These are phyloP conservation scores for Huntiella decipiens DNA, from an alignment of 2,329 filamentous ascomycete genomes.

Conservation along the genomic window DNA sequence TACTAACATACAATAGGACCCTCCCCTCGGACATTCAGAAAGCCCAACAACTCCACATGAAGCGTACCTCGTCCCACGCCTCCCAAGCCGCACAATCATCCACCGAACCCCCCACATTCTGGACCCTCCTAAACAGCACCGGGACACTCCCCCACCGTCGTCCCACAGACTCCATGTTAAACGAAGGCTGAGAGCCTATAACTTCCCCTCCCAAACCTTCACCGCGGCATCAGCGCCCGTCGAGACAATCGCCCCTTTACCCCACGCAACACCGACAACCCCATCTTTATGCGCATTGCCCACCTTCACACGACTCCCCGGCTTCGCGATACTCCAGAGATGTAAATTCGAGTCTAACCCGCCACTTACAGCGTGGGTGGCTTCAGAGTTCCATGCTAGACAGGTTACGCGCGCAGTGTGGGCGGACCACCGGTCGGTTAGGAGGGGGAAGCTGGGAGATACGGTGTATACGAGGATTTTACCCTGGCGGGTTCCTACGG, in stretches of 20 bases:
- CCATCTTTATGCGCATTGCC: conserved; percentile 91
- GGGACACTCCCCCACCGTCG: no score
- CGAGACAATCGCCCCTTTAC: conserved; percentile 50
- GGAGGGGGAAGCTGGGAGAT: conserved; percentile 38
- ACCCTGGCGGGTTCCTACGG: conserved; percentile 64
- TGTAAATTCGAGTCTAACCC: conserved; percentile 81
- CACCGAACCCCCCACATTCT: neutral
- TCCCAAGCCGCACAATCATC: neutral
- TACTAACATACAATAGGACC: neutral
- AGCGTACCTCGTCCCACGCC: neutral
- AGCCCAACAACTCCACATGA: neutral
- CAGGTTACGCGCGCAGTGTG: conserved; percentile 39
- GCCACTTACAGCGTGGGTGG: conserved; percentile 65
- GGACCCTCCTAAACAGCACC: neutral
- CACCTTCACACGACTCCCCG: conserved; percentile 67
- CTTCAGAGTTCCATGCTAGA: conserved; percentile 58
- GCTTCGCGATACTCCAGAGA: conserved; percentile 73
- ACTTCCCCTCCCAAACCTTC: conserved; percentile 53
- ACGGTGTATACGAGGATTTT: conserved; percentile 63
- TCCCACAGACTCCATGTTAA: no score
- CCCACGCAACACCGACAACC: conserved; percentile 73
- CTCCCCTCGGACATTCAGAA: neutral
- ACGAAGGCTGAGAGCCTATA: neutral
- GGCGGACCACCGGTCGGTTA: conserved; percentile 53
- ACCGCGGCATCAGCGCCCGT: conserved; percentile 75